Base-by-base conservation (phyloP, 108 stramenopile species). In the Skeletonema grethae region DNA sequence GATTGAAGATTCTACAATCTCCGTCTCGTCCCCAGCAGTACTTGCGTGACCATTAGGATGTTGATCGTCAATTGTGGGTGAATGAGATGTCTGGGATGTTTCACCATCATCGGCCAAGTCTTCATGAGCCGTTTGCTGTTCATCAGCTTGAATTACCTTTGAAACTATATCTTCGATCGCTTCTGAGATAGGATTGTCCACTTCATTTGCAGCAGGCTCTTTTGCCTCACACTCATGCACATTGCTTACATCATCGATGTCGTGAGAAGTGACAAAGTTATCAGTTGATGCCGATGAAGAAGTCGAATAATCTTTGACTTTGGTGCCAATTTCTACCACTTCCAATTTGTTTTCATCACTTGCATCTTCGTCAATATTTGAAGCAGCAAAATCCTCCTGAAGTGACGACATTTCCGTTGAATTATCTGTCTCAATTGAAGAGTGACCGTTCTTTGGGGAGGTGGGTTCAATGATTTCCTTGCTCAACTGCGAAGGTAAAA, bases 281-380 rank as follows among this genome's bases (percentile, higher is more conserved):
- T 20, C 57, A 16, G 64, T 48, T 57, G 65, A 63, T 31, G 74
- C 65, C 18, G 20, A 38, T 41, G 82, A 82, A 67, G 82, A 77
- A 22, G 71, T 70, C 34, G 74, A 80, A 35, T 78, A 16, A 8
- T 63, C 62, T 30, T 16, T n/a, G 8, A 32, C n/a, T 32, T 63
- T 18, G 16, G 5, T 50, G 7, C n/a, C 48, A 3, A 22, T 50
- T 50, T 22, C 39, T 65, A 55, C 58, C 16, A 2, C 20, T 20
- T 16, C 62, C 68, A 7, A 57, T 65, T 16, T 15, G 3, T 15
- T 13, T 58, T 28, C 25, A 28, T 28, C 1, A 28, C 25, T 28
- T 28, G 1, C 25, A 28, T 28, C 25, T 58, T 58, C 41, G 13
- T 65, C 46, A 45, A 5, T 59, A 46, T 56, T 65, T 11, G 57